A percentile compares a stretch with the other conserved stretches of the same genome.
phyloP scores from a whole-genome alignment of 1,284 basidiomycete genomes.

The Trametes polyzona region DNA sequence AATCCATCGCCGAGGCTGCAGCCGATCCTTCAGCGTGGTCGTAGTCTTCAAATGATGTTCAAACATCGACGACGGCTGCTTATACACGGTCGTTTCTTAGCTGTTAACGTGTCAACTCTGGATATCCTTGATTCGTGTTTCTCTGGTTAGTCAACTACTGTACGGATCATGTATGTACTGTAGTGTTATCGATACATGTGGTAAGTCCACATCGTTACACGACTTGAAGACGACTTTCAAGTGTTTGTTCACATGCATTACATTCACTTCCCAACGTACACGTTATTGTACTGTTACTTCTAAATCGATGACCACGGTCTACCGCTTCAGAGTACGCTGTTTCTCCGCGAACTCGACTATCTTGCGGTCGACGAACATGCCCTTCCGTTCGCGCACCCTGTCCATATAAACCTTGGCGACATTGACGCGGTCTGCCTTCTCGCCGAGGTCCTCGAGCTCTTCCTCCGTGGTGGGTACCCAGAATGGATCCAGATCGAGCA shows the following conservation, averaged over 20 bases:
- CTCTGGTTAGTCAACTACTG: no score
- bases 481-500: constrained; percentile 93
- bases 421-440: constrained; percentile 93
- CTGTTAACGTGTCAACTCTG: no score
- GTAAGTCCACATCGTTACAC: no score
- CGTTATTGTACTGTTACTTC: background rate
- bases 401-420: constrained; percentile 97
- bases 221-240: no score
- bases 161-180: no score
- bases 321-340: constrained; percentile 93
- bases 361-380: constrained; percentile 94
- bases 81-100: no score
- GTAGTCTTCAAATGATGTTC: no score
- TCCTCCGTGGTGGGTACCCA: constrained; percentile 99
- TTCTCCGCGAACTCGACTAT: constrained; percentile 95
- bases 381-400: constrained; percentile 87
- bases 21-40: no score
- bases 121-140: no score
- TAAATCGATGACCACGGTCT: background rate
- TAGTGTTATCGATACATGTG: no score
- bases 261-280: background rate
- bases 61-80: no score
- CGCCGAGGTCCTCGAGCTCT: constrained; percentile 96
- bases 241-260: background rate
- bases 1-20: no score